Conservation (phyloP, 768 basidiomycete genomes). For the Boletellus ananiceps region DNA sequence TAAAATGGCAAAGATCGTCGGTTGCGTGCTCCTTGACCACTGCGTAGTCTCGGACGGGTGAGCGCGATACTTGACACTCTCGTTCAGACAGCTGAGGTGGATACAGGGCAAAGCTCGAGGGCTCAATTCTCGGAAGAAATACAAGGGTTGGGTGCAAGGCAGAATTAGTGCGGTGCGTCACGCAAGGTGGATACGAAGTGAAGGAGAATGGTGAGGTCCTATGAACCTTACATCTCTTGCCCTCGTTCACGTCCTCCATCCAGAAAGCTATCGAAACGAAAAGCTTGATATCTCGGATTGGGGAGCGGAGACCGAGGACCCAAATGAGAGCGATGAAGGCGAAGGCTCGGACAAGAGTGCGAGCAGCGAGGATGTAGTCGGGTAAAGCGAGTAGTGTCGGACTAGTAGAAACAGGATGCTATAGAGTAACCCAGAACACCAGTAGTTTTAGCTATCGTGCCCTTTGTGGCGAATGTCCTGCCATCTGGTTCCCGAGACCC, state of each 20-base stretch:
- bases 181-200: slow-evolving; percentile 76
- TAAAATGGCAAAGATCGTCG: slow-evolving; percentile 75
- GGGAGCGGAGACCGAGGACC: slow-evolving; percentile 37
- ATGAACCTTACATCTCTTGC: neutral
- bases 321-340: slow-evolving; percentile 20
- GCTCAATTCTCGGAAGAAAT: slow-evolving; percentile 69
- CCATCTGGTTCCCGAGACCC: slow-evolving; percentile 79
- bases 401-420: slow-evolving; percentile 1
- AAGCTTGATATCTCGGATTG: slow-evolving; percentile 55
- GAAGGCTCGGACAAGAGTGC: slow-evolving; percentile 10
- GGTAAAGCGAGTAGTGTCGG: slow-evolving; percentile 1
- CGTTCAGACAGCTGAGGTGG: slow-evolving; percentile 2
- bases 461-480: slow-evolving; percentile 29
- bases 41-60: slow-evolving; percentile 87
- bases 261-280: slow-evolving; percentile 54
- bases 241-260: neutral
- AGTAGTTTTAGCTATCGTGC: slow-evolving; percentile 15
- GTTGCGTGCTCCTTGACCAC: slow-evolving; percentile 84
- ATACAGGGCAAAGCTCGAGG: slow-evolving; percentile 68
- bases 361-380: slow-evolving; percentile 5
- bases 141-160: slow-evolving; percentile 70
- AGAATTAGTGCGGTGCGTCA: slow-evolving; percentile 62
- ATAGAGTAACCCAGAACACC: neutral
- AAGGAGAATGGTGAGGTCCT: slow-evolving; percentile 48
- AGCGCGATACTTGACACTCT: neutral